phyloP scores from a whole-genome alignment of 495 filamentous ascomycete genomes.

The Hypoxylon fragiforme region DNA sequence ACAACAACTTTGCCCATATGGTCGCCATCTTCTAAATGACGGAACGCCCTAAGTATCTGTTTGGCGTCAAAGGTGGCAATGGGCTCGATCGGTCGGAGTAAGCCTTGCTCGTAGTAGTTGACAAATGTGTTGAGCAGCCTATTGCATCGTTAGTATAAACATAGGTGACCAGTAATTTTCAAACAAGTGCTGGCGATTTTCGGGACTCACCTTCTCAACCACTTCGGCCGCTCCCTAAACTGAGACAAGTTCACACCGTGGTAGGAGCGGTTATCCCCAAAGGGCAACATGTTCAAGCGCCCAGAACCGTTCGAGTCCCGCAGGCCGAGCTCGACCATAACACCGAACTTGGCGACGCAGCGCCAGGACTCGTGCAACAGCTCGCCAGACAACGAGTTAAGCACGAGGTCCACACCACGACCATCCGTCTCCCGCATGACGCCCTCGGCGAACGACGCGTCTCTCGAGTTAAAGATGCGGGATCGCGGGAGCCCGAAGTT shows the following conservation, averaged over 20 bases:
- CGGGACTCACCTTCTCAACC: constrained; percentile 35
- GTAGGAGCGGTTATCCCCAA: constrained; percentile 39
- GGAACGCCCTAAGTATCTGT: constrained; percentile 46
- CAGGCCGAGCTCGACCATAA: constrained; percentile 59
- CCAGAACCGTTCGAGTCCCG: constrained; percentile 39
- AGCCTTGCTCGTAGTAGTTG: constrained; percentile 36
- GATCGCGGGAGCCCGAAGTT: constrained; percentile 49
- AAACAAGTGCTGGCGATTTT: neutral
- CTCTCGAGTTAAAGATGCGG: constrained; percentile 54
- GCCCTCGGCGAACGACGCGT: constrained; percentile 46
- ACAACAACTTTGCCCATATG: constrained; percentile 61
- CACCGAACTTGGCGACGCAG: constrained; percentile 58
- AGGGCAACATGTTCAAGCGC: constrained; percentile 39
- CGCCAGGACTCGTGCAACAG: constrained; percentile 55
- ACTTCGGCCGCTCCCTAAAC: constrained; percentile 31
- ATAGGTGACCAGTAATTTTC: constrained; percentile 7
- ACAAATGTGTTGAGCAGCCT: constrained; percentile 27
- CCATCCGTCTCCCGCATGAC: constrained; percentile 52
- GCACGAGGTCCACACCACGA: constrained; percentile 56
- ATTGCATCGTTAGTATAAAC: constrained; percentile 23
- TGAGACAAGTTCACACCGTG: constrained; percentile 39
- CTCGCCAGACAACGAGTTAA: constrained; percentile 59
- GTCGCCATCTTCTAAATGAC: constrained; percentile 48
- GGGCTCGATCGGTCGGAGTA: constrained; percentile 32
- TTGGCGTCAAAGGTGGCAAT: constrained; percentile 40